Base-by-base conservation (phyloP, 148 eudicot species). In the Amaranthus palmeri region DNA sequence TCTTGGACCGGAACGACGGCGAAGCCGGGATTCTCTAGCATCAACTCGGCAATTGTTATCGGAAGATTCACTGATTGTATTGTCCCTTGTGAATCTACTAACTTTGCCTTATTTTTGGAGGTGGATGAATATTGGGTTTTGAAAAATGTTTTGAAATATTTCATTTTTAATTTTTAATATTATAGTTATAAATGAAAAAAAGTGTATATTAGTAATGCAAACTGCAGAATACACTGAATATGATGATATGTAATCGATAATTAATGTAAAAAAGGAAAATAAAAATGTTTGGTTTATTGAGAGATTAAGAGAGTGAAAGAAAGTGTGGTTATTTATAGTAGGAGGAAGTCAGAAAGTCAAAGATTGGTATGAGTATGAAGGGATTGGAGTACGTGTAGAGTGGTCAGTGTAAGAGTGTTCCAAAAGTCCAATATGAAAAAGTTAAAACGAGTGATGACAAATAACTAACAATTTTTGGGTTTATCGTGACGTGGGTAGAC, bases 21-120 rank as follows among this genome's bases (percentile, higher is more conserved):
- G 68, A 67, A 73, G 0, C 81, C 79, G 2, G 86, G 86, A 4
- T 71, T 54, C 40, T 83, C 83, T 12, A 83, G 65, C 83, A 77
- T 77, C 52, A 83, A 10, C 48, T 83, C 81, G 4, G 86, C 81
- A 43, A 69, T 81, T 14, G 81, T 80, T 7, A 78, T 68, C 5
- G 83, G 81, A 10, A 67, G 58, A 41, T 71, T 8, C 46, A 75
- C 15, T 17, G 51, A 50, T 55, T 8, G 73, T 55, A 74, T 6
- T 4, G 73, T 25, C 15, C 81, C 81, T 25, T 62, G 53, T 15
- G 81, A 55, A 25, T 75, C 73, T 10, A 68, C 46, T 44, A 68
- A 43, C 46, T 68, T 68, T 7, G 68, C 59, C 11, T n/a, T 61
- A 11, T 0, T 14, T 6, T 61, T 61, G 18, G 51, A 13, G 12